Conservation (phyloP, 495 filamentous ascomycete species). For the Penicillium odoratum region DNA sequence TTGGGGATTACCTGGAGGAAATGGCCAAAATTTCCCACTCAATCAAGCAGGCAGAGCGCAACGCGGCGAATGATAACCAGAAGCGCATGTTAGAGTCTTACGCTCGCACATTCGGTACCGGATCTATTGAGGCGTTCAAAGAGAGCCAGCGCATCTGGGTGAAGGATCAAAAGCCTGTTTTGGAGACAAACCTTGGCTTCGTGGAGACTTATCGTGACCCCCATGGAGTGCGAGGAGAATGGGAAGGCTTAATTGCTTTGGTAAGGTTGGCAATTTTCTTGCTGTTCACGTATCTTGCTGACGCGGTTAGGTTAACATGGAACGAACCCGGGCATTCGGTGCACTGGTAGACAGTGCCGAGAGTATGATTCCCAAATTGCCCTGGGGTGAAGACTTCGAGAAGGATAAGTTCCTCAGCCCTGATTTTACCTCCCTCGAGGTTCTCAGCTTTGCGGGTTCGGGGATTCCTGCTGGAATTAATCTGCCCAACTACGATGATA, state of each 20-base stretch:
- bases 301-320: constrained; percentile 65
- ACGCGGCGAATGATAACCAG: constrained; percentile 84
- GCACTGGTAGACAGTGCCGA: constrained; percentile 79
- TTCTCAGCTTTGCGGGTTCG: constrained; percentile 71
- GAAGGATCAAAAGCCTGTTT: constrained; percentile 80
- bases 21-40: constrained; percentile 75
- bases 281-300: constrained; percentile 11
- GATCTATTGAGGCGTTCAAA: constrained; percentile 86
- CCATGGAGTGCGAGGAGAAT: constrained; percentile 89
- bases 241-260: constrained; percentile 89
- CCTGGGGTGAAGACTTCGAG: constrained; percentile 87
- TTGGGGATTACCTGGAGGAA: constrained; percentile 78
- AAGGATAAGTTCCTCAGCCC: constrained; percentile 93
- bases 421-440: constrained; percentile 88
- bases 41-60: constrained; percentile 68
- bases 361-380: constrained; percentile 79
- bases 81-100: constrained; percentile 82
- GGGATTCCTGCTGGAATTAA: constrained; percentile 83
- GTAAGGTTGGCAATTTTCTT: constrained; percentile 32
- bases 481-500: constrained; percentile 91
- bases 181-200: constrained; percentile 92
- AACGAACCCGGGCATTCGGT: constrained; percentile 87
- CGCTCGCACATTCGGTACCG: constrained; percentile 77
- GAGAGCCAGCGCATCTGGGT: constrained; percentile 92
- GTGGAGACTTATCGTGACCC: constrained; percentile 97